phyloP scores from a whole-genome alignment of 441 rosid genomes.

The Jatropha podagrica region DNA sequence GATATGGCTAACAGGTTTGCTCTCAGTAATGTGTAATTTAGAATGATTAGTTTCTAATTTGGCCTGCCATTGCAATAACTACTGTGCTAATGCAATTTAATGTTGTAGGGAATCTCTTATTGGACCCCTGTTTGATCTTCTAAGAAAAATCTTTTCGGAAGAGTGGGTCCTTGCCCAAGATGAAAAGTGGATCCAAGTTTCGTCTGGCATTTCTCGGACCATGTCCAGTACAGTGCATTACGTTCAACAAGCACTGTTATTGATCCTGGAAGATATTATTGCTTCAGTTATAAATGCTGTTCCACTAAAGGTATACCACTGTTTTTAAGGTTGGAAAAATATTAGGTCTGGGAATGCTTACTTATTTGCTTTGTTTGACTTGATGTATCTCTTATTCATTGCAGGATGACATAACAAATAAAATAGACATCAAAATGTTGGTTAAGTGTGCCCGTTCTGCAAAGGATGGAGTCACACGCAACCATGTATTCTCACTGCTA shows the following conservation, averaged over 20 bases:
- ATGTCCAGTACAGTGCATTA: slow-evolving; percentile 37
- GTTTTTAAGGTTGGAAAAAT: slow-evolving; percentile 17
- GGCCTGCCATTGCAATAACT: slow-evolving; percentile 9
- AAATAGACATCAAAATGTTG: slow-evolving; percentile 61
- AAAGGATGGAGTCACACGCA: slow-evolving; percentile 64
- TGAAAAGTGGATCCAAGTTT: slow-evolving; percentile 40
- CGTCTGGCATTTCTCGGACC: slow-evolving; percentile 42
- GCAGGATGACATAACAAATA: slow-evolving; percentile 56
- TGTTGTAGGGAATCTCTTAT: slow-evolving; percentile 68
- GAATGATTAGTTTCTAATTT: background rate
- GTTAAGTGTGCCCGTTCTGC: slow-evolving; percentile 63
- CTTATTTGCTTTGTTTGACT: slow-evolving; percentile 17
- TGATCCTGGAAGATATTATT: slow-evolving; percentile 73
- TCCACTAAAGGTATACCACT: slow-evolving; percentile 55
- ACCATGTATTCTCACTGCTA: slow-evolving; percentile 65
- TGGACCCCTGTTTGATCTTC: slow-evolving; percentile 80
- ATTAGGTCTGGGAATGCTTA: background rate
- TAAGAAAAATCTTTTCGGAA: slow-evolving; percentile 50
- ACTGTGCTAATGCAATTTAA: slow-evolving; percentile 8
- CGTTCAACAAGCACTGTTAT: slow-evolving; percentile 67
- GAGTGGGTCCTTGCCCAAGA: slow-evolving; percentile 48
- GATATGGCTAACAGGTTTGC: slow-evolving; percentile 74
- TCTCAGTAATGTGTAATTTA: slow-evolving; percentile 14
- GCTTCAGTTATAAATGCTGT: slow-evolving; percentile 36
- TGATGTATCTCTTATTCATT: slow-evolving; percentile 26